Base-by-base conservation (phyloP, 2,329 filamentous ascomycete genomes). In the Xylariaceae sp. region DNA sequence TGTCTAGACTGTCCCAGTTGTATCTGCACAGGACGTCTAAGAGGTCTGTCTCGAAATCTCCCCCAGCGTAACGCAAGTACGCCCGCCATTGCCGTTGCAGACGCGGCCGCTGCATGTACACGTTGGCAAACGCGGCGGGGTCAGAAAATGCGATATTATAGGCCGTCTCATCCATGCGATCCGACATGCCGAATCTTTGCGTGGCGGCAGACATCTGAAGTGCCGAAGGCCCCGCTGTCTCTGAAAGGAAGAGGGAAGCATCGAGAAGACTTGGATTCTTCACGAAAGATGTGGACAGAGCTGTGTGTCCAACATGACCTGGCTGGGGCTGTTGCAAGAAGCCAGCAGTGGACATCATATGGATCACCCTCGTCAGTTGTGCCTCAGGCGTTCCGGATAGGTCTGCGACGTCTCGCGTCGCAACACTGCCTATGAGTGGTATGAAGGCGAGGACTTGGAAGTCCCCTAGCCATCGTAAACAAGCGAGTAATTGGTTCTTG, bases 401-500 rank as follows among this genome's bases (percentile, higher is more conserved):
- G 14, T 70, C 65, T 5, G 72, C 69, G 1, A 74, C 50, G 39
- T 74, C 72, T 27, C 64, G 59, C 37, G 63, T 51, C 2, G 61
- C 50, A 7, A 71, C 62, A 33, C 54, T 66, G 19, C 59, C 64
- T 5, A 37, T 43, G 2, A 68, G 54, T 1, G 71, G 72, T n/a
- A 75, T 67, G 49, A 61, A 73, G 3, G 68, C 68, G 1, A 72
- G 62, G 4, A 74, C 57, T 40, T 73, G 69, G 47, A 69, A 69
- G 11, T 74, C 66, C 5, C 62, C 66, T 12, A 74, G 59, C 71
- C 69, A 74, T 48, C 63, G 62, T 6, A 72, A 47, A 38, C 68
- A 71, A 3, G 56, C 53, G 14, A 60, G 52, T 2, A 58, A 10
- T 19, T 52, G 44, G 12, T n/a, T 39, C 47, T 55, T 27, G n/a